A percentile compares a stretch with the other conserved stretches of the same genome.
phyloP scores from a whole-genome alignment of 305 asterid species.

The Striga hermonthica region DNA sequence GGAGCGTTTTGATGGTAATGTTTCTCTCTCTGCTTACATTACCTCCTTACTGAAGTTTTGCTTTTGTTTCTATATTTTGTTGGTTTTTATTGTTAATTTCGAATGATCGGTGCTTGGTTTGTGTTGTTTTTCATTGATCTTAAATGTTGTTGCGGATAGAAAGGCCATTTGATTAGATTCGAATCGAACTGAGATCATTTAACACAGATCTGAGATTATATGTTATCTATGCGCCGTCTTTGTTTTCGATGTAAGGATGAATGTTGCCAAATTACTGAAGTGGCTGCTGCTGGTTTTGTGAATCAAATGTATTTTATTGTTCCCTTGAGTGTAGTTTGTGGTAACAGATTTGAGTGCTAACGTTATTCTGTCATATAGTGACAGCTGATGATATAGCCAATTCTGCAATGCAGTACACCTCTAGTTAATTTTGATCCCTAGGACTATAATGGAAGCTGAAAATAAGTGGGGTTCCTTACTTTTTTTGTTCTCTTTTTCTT shows the following conservation, averaged over 20 bases:
- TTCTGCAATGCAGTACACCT: too few relatives aligned
- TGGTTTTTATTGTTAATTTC: not conserved
- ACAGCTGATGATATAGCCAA: too few relatives aligned
- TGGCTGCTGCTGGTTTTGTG: not conserved
- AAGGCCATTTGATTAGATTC: constrained; percentile 10
- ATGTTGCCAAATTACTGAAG: not conserved
- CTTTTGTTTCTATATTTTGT: not conserved
- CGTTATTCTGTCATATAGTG: too few relatives aligned
- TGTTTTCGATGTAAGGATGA: not conserved
- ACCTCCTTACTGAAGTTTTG: not conserved
- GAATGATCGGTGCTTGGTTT: constrained; percentile 3
- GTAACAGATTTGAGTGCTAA: not conserved
- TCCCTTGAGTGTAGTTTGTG: not conserved
- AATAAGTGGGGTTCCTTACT: not conserved
- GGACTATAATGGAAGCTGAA: not conserved
- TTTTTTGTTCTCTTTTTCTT: not conserved
- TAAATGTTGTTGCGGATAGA: constrained; percentile 21
- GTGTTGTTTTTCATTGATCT: constrained; percentile 28
- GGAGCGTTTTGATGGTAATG: constrained; percentile 80
- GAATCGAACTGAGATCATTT: constrained; percentile 1
- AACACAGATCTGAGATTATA: constrained; percentile 39
- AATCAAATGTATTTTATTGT: not conserved
- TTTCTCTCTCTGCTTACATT: not conserved
- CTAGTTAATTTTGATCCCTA: too few relatives aligned
- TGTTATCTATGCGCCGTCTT: not conserved